Evolutionary conservation across 495 filamentous ascomycete species (phyloP).

Genomic region (Penicillium salamii): DNA sequence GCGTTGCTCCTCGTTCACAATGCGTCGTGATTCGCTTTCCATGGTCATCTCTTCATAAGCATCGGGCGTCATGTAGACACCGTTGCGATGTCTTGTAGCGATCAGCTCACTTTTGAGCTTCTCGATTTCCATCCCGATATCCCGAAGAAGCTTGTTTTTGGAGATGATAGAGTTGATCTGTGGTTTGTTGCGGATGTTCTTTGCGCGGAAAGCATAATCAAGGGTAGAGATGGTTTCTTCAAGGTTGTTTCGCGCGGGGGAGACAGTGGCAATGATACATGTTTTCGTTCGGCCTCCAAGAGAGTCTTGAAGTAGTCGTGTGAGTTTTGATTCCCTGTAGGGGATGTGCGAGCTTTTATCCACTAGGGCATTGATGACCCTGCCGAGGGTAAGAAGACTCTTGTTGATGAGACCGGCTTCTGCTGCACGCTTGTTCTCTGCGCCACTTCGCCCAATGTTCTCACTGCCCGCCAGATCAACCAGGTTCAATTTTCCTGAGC

Average conservation of each 20-base stretch:
- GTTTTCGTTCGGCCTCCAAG: conserved; percentile 94
- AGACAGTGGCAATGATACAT: conserved; percentile 96
- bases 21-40: conserved; percentile 88
- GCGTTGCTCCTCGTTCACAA: conserved; percentile 86
- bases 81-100: conserved; percentile 88
- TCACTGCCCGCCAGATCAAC: conserved; percentile 97
- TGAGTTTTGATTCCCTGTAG: conserved; percentile 95
- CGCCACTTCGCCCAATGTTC: conserved; percentile 93
- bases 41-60: conserved; percentile 81
- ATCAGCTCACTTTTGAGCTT: conserved; percentile 91
- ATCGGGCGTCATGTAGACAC: conserved; percentile 86
- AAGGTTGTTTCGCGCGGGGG: conserved; percentile 87
- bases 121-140: conserved; percentile 93
- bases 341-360: conserved; percentile 90
- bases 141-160: conserved; percentile 85
- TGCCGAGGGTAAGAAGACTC: conserved; percentile 87
- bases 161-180: conserved; percentile 88
- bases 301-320: conserved; percentile 91
- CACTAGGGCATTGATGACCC: conserved; percentile 96
- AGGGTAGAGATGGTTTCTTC: conserved; percentile 97
- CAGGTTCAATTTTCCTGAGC: conserved; percentile 89
- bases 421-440: conserved; percentile 93
- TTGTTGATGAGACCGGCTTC: conserved; percentile 98
- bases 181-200: conserved; percentile 97
- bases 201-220: conserved; percentile 95